A percentile compares a stretch with the other conserved stretches of the same genome.
Evolutionary conservation across 2,329 filamentous ascomycete species (phyloP).

Genomic region (Nemania sp.): DNA sequence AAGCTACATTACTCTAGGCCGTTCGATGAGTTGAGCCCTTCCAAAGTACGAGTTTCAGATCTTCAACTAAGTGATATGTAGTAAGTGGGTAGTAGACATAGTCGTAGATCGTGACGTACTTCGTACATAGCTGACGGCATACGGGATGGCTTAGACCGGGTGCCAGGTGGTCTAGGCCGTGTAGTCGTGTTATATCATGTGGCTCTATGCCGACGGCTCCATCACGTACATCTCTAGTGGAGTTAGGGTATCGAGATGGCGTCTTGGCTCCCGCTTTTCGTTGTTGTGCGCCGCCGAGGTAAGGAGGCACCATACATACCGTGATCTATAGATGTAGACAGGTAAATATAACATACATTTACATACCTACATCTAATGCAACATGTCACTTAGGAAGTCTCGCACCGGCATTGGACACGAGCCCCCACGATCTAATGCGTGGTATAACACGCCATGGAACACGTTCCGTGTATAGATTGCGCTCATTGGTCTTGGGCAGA

Average conservation of each 20-base stretch:
- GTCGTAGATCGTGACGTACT: not conserved
- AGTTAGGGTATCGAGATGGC: constrained; percentile 12
- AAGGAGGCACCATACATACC: not conserved
- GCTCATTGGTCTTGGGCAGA: no score
- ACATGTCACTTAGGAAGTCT: no score
- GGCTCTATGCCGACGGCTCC: constrained; percentile 13
- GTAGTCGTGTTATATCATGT: constrained; percentile 1
- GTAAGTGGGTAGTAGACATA: not conserved
- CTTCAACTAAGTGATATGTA: not conserved
- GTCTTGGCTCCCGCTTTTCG: constrained; percentile 22
- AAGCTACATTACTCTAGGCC: no score
- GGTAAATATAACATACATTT: no score
- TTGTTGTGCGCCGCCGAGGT: no score
- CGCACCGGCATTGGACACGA: no score
- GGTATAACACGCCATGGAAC: not conserved
- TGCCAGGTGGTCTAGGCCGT: not conserved
- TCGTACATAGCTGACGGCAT: constrained; percentile 12
- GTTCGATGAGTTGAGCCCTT: no score
- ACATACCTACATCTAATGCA: no score
- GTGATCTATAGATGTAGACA: no score
- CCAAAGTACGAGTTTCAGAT: not conserved
- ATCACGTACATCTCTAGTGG: not conserved
- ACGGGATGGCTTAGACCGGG: constrained; percentile 9
- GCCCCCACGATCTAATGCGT: not conserved
- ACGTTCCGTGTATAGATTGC: no score